Percentiles rank a stretch among this genome's conserved stretches.
These are phyloP conservation scores for Dictyostelium purpureum DNA, from an alignment of 78 protist species.

Conservation along the genomic window DNA sequence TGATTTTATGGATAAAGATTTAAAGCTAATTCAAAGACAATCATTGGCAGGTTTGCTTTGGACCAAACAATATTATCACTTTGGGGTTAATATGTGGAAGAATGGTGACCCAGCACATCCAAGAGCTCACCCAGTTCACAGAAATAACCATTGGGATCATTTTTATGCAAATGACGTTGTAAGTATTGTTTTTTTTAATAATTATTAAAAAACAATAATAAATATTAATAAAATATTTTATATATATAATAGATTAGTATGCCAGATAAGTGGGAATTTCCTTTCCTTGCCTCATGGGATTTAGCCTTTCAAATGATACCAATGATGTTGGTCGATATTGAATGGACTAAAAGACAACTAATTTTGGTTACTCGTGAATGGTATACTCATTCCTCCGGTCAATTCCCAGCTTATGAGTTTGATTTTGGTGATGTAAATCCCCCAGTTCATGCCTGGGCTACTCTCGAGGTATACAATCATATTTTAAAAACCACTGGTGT, in stretches of 20 bases:
- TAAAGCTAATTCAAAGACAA: slow-evolving; percentile 36
- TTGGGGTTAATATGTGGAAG: slow-evolving; percentile 86
- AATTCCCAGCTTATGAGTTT: slow-evolving; percentile 87
- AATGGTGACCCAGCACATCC: slow-evolving; percentile 60
- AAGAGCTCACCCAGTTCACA: neutral
- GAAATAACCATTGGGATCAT: slow-evolving; percentile 87
- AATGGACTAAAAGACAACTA: slow-evolving; percentile 87
- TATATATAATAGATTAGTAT: no score
- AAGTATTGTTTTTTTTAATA: no score
- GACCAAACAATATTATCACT: slow-evolving; percentile 89
- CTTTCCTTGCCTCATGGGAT: slow-evolving; percentile 87
- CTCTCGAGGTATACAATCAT: slow-evolving; percentile 68
- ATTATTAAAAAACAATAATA: no score
- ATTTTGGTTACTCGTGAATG: slow-evolving; percentile 82
- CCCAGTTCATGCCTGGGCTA: slow-evolving; percentile 79
- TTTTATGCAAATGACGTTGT: slow-evolving; percentile 78
- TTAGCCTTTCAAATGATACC: slow-evolving; percentile 85
- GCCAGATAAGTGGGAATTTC: slow-evolving; percentile 91
- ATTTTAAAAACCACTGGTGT: slow-evolving; percentile 27
- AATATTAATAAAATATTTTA: no score
- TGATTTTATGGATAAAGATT: slow-evolving; percentile 15
- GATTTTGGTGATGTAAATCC: slow-evolving; percentile 83
- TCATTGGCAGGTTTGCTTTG: slow-evolving; percentile 89
- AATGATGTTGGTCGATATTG: slow-evolving; percentile 74
- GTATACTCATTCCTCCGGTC: slow-evolving; percentile 88